Percentiles rank a stretch among this genome's conserved stretches.
Evolutionary conservation across 2,329 filamentous ascomycete species (phyloP).

Genomic region (Pseudocercospora ulei): DNA sequence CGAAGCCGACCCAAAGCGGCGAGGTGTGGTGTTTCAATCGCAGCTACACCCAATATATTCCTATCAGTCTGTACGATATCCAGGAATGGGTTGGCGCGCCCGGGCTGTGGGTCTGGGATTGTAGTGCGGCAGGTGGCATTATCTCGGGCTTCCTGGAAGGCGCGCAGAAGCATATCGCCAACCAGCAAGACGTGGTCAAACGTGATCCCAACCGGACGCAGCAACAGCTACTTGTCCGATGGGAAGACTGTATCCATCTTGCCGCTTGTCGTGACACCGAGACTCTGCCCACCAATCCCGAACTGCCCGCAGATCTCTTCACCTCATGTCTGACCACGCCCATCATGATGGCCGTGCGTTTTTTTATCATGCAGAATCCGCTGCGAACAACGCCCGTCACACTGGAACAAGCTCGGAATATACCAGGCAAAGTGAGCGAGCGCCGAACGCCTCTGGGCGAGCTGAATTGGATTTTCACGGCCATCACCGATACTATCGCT

Average conservation of each 20-base stretch:
- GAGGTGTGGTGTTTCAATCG: conserved; percentile 99
- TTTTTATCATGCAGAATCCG: conserved; percentile 90
- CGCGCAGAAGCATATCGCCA: conserved; percentile 85
- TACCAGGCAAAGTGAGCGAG: conserved; percentile 86
- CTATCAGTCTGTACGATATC: conserved; percentile 86
- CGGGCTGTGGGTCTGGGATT: conserved; percentile 95
- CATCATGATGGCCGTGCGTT: conserved; percentile 93
- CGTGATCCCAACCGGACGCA: conserved; percentile 52
- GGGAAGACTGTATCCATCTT: conserved; percentile 81
- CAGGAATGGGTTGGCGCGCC: conserved; percentile 93
- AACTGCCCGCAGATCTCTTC: conserved; percentile 87
- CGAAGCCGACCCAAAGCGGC: conserved; percentile 85
- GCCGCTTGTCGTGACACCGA: conserved; percentile 86
- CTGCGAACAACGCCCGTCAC: conserved; percentile 51
- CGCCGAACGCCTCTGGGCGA: conserved; percentile 87
- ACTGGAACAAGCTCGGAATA: conserved; percentile 73
- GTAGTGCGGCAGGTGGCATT: conserved; percentile 91
- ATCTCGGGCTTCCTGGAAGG: conserved; percentile 90
- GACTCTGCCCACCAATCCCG: conserved; percentile 86
- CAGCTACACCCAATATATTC: conserved; percentile 97
- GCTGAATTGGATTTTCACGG: conserved; percentile 98
- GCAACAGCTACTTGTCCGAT: conserved; percentile 43
- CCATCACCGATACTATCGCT: conserved; percentile 95
- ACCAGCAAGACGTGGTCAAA: conserved; percentile 65
- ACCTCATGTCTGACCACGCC: conserved; percentile 92